These are phyloP conservation scores for Punctularia strigosozonata DNA, from an alignment of 768 basidiomycete species.

Conservation along the genomic window DNA sequence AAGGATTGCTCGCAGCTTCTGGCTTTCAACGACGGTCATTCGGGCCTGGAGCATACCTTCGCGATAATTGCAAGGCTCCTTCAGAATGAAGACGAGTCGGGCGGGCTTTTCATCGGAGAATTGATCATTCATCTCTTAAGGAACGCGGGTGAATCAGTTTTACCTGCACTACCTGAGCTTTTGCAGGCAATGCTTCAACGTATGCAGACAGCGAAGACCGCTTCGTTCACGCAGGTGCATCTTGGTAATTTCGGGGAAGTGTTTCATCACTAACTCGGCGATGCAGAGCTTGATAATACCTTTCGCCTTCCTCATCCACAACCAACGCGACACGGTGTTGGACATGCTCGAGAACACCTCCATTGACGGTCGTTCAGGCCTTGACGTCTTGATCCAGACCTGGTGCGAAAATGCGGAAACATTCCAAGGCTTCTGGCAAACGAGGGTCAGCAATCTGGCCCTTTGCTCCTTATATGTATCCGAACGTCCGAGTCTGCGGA, in stretches of 20 bases:
- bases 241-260: neutral
- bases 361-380: constrained; percentile 47
- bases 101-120: constrained; percentile 88
- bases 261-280: neutral
- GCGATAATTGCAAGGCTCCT: constrained; percentile 69
- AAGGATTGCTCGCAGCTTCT: constrained; percentile 81
- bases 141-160: constrained; percentile 65
- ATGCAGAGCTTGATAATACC: constrained; percentile 78
- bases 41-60: constrained; percentile 68
- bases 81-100: constrained; percentile 76
- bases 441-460: constrained; percentile 75
- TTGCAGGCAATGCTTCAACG: constrained; percentile 74
- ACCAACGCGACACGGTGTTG: constrained; percentile 73
- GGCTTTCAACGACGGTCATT: constrained; percentile 65
- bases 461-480: constrained; percentile 63
- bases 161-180: constrained; percentile 80
- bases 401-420: constrained; percentile 95
- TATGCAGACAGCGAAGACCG: constrained; percentile 78
- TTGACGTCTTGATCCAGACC: constrained; percentile 82
- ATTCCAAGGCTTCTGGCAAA: constrained; percentile 93
- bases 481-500: constrained; percentile 53
- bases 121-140: constrained; percentile 88
- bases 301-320: constrained; percentile 87
- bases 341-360: constrained; percentile 60
- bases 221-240: constrained; percentile 78